Conservation (phyloP, 345 rosid species). For the Brassica carinata region DNA sequence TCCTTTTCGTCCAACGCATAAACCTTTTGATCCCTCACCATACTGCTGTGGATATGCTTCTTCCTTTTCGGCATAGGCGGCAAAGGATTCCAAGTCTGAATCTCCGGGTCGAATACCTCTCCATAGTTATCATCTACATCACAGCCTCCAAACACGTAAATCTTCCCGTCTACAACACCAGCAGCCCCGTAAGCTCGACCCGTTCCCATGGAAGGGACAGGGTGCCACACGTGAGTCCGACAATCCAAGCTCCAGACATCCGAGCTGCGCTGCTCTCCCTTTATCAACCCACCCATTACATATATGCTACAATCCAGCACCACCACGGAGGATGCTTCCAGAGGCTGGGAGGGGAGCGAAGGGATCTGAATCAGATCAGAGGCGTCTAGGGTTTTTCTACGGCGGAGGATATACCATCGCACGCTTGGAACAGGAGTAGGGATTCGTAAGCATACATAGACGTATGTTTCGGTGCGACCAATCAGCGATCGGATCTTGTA, state of each 20-base stretch:
- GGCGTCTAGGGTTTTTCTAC: neutral
- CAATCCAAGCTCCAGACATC: neutral
- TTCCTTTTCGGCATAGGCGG: neutral
- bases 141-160: constrained; percentile 71
- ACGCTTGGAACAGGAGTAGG: neutral
- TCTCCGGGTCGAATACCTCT: too few species aligned
- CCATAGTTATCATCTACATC: neutral
- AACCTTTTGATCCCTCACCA: neutral
- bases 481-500: neutral
- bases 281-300: neutral
- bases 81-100: neutral
- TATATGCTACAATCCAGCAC: neutral
- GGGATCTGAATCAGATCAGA: neutral
- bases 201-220: neutral
- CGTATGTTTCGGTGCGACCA: neutral
- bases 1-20: neutral
- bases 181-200: constrained; percentile 53
- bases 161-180: constrained; percentile 52
- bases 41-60: neutral
- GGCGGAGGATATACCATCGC: neutral
- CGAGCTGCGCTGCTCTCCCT: neutral
- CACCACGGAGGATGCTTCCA: neutral
- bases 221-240: neutral
- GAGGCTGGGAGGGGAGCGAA: neutral
- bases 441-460: neutral